These are phyloP conservation scores for Ophiostoma tasmaniense DNA, from an alignment of 2,329 filamentous ascomycete genomes.

Conservation along the genomic window DNA sequence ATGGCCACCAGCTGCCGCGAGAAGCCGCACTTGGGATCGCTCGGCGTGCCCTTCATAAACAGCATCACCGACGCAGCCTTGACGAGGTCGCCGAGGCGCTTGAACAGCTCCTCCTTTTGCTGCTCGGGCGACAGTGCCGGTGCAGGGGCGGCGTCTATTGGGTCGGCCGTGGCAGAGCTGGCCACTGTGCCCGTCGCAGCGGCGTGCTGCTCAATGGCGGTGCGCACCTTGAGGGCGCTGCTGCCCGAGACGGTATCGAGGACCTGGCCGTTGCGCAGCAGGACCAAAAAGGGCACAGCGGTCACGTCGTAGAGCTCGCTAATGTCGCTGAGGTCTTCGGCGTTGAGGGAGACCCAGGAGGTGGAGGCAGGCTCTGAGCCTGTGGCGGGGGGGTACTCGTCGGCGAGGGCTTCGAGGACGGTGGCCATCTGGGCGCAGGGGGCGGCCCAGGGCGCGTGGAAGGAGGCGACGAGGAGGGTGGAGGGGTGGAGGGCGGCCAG, in stretches of 20 bases:
- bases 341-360: conserved; percentile 84
- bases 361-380: conserved; percentile 37
- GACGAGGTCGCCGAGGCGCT: conserved; percentile 73
- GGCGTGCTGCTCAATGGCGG: conserved; percentile 76
- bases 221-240: conserved; percentile 76
- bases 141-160: conserved; percentile 27
- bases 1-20: conserved; percentile 81
- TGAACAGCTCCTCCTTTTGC: conserved; percentile 76
- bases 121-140: conserved; percentile 41
- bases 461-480: conserved; percentile 77
- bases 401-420: conserved; percentile 76
- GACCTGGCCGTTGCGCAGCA: conserved; percentile 65
- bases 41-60: conserved; percentile 99
- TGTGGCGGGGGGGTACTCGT: conserved; percentile 65
- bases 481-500: conserved; percentile 57
- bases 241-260: conserved; percentile 84
- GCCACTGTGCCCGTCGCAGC: conserved; percentile 20
- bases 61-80: conserved; percentile 97
- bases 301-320: conserved; percentile 90
- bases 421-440: conserved; percentile 91
- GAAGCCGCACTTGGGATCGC: conserved; percentile 93
- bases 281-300: conserved; percentile 84
- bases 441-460: conserved; percentile 93
- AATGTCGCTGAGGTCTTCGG: conserved; percentile 86
- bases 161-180: conserved; percentile 29